phyloP scores from a whole-genome alignment of 805 yeast genomes.

The Yarrowia hollandica region DNA sequence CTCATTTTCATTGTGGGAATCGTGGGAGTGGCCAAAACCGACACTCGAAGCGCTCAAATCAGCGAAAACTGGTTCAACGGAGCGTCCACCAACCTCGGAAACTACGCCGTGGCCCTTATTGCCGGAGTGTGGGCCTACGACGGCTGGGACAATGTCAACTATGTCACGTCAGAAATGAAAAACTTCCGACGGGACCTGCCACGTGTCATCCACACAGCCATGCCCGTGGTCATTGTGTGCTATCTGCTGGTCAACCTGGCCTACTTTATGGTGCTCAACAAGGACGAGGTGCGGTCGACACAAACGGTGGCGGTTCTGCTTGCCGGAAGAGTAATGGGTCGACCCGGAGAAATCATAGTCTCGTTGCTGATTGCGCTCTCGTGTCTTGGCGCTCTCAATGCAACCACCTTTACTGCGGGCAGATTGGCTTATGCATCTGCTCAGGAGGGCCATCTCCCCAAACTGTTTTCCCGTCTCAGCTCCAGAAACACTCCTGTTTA shows the following conservation, averaged over 20 bases:
- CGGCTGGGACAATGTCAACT: slow-evolving; percentile 49
- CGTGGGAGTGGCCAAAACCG: slow-evolving; percentile 28
- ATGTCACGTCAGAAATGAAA: slow-evolving; percentile 46
- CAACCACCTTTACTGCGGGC: slow-evolving; percentile 43
- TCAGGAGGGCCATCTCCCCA: slow-evolving; percentile 41
- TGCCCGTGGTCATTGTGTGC: slow-evolving; percentile 44
- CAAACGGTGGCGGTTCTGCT: slow-evolving; percentile 44
- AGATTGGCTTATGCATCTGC: slow-evolving; percentile 44
- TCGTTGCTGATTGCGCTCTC: slow-evolving; percentile 43
- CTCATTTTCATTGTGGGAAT: slow-evolving; percentile 41
- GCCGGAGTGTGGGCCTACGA: slow-evolving; percentile 50
- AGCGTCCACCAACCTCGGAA: slow-evolving; percentile 37
- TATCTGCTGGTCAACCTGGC: slow-evolving; percentile 44
- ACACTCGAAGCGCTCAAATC: slow-evolving; percentile 14
- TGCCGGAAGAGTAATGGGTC: slow-evolving; percentile 39
- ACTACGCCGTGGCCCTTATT: slow-evolving; percentile 43
- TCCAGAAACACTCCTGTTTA: slow-evolving; percentile 41
- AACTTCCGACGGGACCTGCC: slow-evolving; percentile 44
- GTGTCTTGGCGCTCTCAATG: slow-evolving; percentile 47
- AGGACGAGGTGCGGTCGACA: slow-evolving; percentile 47
- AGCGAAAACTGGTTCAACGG: slow-evolving; percentile 33
- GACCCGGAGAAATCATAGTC: slow-evolving; percentile 38
- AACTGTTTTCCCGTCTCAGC: slow-evolving; percentile 36
- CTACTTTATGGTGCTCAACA: slow-evolving; percentile 70
- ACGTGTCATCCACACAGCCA: slow-evolving; percentile 43